These are phyloP conservation scores for Primulina tabacum DNA, from an alignment of 257 asterid species.

Conservation along the genomic window DNA sequence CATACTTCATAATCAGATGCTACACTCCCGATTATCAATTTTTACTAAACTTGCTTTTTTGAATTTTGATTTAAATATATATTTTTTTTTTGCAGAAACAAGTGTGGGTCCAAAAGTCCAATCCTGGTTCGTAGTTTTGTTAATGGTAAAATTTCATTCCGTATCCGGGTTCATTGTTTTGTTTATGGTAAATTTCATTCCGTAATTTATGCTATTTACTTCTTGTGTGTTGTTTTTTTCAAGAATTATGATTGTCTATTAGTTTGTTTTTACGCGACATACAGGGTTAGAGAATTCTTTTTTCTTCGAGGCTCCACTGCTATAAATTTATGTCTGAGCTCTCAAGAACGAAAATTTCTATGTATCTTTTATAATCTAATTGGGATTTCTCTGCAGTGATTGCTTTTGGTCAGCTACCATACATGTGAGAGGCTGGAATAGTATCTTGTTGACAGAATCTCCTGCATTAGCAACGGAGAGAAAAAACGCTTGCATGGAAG, in stretches of 20 bases:
- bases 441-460: slow-evolving; percentile 34
- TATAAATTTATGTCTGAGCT: neutral
- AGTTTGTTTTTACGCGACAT: neutral
- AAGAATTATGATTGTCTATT: neutral
- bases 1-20: slow-evolving; percentile 28
- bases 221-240: slow-evolving; percentile 2
- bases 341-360: neutral
- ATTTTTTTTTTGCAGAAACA: slow-evolving; percentile 68
- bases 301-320: neutral
- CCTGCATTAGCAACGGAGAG: slow-evolving; percentile 42
- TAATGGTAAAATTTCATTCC: slow-evolving; percentile 46
- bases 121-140: slow-evolving; percentile 65
- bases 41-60: slow-evolving; percentile 8
- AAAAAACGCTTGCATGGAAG: slow-evolving; percentile 33
- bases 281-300: neutral
- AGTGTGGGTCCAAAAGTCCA: slow-evolving; percentile 96
- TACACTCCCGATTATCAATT: slow-evolving; percentile 1
- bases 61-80: slow-evolving; percentile 7
- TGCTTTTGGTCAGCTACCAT: slow-evolving; percentile 41
- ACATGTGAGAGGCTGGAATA: slow-evolving; percentile 44
- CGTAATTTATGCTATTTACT: slow-evolving; percentile 10
- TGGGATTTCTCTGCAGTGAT: slow-evolving; percentile 35
- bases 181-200: slow-evolving; percentile 45
- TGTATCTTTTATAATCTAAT: slow-evolving; percentile 18
- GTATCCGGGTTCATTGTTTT: slow-evolving; percentile 56